Evolutionary conservation across 2,329 filamentous ascomycete genomes (phyloP).

Genomic region (Mycocentrospora acerina): DNA sequence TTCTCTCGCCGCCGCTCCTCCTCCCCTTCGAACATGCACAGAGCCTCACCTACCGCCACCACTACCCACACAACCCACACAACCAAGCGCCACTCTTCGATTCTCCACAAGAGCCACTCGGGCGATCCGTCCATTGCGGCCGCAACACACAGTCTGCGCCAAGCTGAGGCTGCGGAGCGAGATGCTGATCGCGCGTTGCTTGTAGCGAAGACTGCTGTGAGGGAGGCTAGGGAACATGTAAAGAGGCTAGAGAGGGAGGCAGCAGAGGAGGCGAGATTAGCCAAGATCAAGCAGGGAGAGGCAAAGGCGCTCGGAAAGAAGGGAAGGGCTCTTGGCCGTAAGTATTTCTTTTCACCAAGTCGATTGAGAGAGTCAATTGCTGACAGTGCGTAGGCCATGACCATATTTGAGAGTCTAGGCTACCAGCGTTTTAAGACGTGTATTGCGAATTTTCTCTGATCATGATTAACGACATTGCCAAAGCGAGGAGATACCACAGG

Average conservation of each 20-base stretch:
- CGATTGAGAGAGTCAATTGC: neutral
- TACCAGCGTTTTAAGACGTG: neutral
- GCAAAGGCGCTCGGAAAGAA: conserved; percentile 67
- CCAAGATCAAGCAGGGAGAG: conserved; percentile 69
- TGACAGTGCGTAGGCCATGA: conserved; percentile 8
- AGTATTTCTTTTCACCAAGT: conserved; percentile 35
- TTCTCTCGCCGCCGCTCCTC: conserved; percentile 43
- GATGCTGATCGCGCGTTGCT: conserved; percentile 66
- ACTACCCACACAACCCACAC: conserved; percentile 24
- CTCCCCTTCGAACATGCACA: conserved; percentile 28
- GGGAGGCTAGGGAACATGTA: conserved; percentile 65
- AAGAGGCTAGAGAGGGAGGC: conserved; percentile 66
- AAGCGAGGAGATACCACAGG: too few species aligned
- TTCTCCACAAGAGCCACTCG: conserved; percentile 47
- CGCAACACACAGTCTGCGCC: conserved; percentile 62
- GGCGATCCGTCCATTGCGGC: conserved; percentile 64
- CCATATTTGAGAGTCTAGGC: conserved; percentile 4
- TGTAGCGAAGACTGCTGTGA: conserved; percentile 59
- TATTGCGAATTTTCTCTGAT: too few species aligned
- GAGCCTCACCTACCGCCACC: conserved; percentile 14
- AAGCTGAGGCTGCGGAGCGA: conserved; percentile 63
- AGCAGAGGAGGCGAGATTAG: conserved; percentile 52
- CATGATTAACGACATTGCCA: neutral
- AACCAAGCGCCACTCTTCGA: conserved; percentile 30
- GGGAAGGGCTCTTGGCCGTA: conserved; percentile 69